Base-by-base conservation (phyloP, 2,329 filamentous ascomycete species). In the Pezicula carpinea region DNA sequence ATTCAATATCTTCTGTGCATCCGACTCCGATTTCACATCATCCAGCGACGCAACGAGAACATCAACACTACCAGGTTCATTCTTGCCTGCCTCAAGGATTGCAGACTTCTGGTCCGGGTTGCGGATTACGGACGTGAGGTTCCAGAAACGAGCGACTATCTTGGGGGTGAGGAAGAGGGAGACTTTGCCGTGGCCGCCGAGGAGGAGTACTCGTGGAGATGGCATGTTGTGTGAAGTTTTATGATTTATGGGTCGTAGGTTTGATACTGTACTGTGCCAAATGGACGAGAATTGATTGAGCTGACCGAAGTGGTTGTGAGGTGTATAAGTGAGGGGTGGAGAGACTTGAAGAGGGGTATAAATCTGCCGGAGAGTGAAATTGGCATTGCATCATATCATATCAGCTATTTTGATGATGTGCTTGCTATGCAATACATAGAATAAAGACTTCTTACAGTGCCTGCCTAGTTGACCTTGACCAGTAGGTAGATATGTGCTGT, bases 181-280 rank as follows among this genome's bases (percentile, higher is more conserved):
- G 50, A 93, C 68, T 64, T 90, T 89, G 69, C 89, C 89, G 70
- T 91, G 87, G 59, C 88, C 89, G 60, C 88, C 88, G 53, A 93
- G 79, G 55, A 93, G 68, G 51, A 91, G 81, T 49, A 91, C 80
- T 61, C 79, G 73, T 65, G 45, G 44, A 18, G 44, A n/a, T 29
- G 31, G 21, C 48, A 48, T 48, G 22, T 36, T 48, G 38, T 26
- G 14, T 35, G 15, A 6, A 6, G 11, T 35, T 19, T 18, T 29
- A 17, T 3, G 31, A 6, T 34, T 18, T 38, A n/a, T 10, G 14
- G 14, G 14, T 35, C n/a, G n/a, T n/a, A n/a, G n/a, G n/a, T n/a
- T n/a, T n/a, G n/a, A n/a, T n/a, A n/a, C n/a, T n/a, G n/a, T n/a
- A n/a, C n/a, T n/a, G n/a, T n/a, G n/a, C n/a, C n/a, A n/a, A n/a